phyloP scores from a whole-genome alignment of 345 rosid species.

The Acer yangbiense region DNA sequence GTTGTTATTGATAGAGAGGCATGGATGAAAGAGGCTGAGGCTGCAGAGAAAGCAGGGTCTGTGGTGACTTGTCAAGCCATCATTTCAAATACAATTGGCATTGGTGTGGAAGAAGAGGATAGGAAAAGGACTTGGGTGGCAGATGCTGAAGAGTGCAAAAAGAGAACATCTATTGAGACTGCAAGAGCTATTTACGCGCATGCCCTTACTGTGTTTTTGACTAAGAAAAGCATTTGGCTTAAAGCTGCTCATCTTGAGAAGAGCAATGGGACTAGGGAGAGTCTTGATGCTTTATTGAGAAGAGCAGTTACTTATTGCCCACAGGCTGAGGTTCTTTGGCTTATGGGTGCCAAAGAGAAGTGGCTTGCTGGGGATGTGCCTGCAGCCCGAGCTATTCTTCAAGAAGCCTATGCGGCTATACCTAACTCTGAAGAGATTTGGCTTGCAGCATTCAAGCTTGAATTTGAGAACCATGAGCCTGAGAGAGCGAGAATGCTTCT shows the following conservation, averaged over 20 bases:
- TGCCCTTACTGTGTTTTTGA: slow-evolving; percentile 85
- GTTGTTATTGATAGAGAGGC: slow-evolving; percentile 80
- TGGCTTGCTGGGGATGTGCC: slow-evolving; percentile 99
- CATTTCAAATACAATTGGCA: slow-evolving; percentile 67
- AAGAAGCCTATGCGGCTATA: slow-evolving; percentile 93
- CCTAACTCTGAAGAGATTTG: slow-evolving; percentile 91
- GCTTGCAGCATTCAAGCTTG: slow-evolving; percentile 99
- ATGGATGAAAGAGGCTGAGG: slow-evolving; percentile 98
- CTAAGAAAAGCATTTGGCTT: slow-evolving; percentile 95
- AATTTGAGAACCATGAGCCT: slow-evolving; percentile 94
- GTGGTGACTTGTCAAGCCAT: slow-evolving; percentile 86
- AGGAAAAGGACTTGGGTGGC: slow-evolving; percentile 98
- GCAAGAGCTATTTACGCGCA: slow-evolving; percentile 92
- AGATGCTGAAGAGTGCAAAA: slow-evolving; percentile 97
- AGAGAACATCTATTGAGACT: slow-evolving; percentile 87
- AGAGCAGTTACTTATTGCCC: slow-evolving; percentile 88
- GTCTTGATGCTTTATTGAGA: slow-evolving; percentile 81
- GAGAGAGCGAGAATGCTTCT: slow-evolving; percentile 95
- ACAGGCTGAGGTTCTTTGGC: slow-evolving; percentile 96
- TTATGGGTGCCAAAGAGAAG: slow-evolving; percentile 97
- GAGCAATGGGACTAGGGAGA: slow-evolving; percentile 90
- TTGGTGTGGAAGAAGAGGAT: slow-evolving; percentile 96
- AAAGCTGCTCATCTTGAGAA: slow-evolving; percentile 98
- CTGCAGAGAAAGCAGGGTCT: slow-evolving; percentile 85
- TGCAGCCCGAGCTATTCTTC: slow-evolving; percentile 92